These are phyloP conservation scores for Magnolia changhungtana DNA, from an alignment of 164 flowering plant genomes.

Conservation along the genomic window DNA sequence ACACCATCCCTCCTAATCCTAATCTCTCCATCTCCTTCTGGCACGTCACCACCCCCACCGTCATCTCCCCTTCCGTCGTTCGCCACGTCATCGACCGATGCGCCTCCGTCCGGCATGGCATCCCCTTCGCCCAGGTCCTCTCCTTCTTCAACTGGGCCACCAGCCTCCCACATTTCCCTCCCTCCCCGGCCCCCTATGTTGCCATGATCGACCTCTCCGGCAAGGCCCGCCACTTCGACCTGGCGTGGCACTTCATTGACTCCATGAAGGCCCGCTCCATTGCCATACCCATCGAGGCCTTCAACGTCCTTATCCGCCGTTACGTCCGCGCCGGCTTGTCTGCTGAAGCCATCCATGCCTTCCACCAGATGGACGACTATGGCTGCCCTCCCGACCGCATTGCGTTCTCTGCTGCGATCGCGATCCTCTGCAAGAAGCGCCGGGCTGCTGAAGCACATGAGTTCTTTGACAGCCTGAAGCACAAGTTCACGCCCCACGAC, in stretches of 20 bases:
- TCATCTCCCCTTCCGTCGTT: conserved; percentile 47
- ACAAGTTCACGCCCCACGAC: conserved; percentile 61
- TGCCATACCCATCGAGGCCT: conserved; percentile 48
- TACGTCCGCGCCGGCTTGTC: conserved; percentile 82
- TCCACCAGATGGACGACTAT: conserved; percentile 87
- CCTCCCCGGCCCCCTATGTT: conserved; percentile 40
- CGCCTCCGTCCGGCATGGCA: conserved; percentile 64
- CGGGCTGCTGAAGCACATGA: conserved; percentile 80
- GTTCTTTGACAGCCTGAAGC: conserved; percentile 66
- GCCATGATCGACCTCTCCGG: conserved; percentile 85
- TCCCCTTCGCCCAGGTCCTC: conserved; percentile 66
- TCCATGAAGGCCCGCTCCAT: conserved; percentile 46
- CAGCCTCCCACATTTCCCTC: conserved; percentile 19
- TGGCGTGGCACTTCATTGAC: conserved; percentile 75
- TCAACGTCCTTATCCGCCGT: conserved; percentile 58
- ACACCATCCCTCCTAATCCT: conserved; percentile 31
- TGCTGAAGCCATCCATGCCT: conserved; percentile 78
- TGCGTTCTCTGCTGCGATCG: conserved; percentile 57
- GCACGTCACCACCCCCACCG: conserved; percentile 21
- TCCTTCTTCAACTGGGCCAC: conserved; percentile 89
- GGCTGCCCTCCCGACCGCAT: conserved; percentile 58
- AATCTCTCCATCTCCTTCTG: conserved; percentile 51
- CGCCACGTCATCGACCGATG: conserved; percentile 58
- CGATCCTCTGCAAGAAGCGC: conserved; percentile 62
- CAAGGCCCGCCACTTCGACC: conserved; percentile 63